A percentile compares a stretch with the other conserved stretches of the same genome.
These are phyloP conservation scores for Backusella australiensis DNA, from an alignment of 192 early-diverging fungal genomes.

Conservation along the genomic window DNA sequence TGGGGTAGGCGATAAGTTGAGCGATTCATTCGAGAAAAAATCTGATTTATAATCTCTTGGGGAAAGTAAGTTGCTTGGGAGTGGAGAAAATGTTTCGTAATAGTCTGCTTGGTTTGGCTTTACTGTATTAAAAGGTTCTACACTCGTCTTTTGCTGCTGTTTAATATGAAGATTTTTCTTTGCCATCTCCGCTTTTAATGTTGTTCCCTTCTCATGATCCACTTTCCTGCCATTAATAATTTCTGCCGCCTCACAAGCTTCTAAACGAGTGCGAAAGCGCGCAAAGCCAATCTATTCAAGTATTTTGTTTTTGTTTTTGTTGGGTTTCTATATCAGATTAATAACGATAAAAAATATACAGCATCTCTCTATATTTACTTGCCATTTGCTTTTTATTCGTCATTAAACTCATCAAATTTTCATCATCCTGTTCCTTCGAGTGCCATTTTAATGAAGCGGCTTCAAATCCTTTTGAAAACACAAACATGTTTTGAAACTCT, in stretches of 20 bases:
- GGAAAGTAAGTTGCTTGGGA: slow-evolving; percentile 57
- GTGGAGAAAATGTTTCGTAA: slow-evolving; percentile 43
- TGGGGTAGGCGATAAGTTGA: slow-evolving; percentile 27
- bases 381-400: slow-evolving; percentile 31
- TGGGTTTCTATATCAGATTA: background rate
- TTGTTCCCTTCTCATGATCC: slow-evolving; percentile 77
- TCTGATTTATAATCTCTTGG: slow-evolving; percentile 33
- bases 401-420: slow-evolving; percentile 37
- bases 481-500: slow-evolving; percentile 99
- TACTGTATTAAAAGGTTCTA: background rate
- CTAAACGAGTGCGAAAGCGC: slow-evolving; percentile 87
- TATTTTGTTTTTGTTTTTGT: background rate
- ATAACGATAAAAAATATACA: too few relatives aligned
- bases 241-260: slow-evolving; percentile 89
- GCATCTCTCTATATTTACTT: background rate
- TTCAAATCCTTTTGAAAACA: slow-evolving; percentile 96
- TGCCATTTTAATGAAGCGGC: slow-evolving; percentile 96
- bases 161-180: slow-evolving; percentile 97
- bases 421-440: slow-evolving; percentile 55
- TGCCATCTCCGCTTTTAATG: slow-evolving; percentile 97
- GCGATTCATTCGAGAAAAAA: background rate
- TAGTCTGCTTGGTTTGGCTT: background rate
- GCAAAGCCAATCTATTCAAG: slow-evolving; percentile 92
- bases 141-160: slow-evolving; percentile 35
- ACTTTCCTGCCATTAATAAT: slow-evolving; percentile 85